Evolutionary conservation across 225 moss, liverwort and hornwort species (phyloP).

Genomic region (Pleurozium schreberi): DNA sequence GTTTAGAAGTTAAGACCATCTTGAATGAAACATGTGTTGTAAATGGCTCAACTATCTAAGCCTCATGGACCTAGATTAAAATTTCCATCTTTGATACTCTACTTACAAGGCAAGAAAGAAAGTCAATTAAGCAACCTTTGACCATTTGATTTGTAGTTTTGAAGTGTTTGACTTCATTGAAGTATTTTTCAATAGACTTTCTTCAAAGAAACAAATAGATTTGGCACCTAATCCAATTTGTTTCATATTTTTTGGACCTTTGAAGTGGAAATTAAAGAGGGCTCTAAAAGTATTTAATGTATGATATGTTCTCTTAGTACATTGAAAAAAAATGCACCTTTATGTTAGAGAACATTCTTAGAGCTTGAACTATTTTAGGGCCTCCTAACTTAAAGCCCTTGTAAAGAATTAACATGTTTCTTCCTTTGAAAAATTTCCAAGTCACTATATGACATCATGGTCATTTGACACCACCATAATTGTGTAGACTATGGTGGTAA

Average conservation of each 20-base stretch:
- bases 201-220: not conserved
- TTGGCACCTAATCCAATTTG: too few relatives aligned
- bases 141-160: not conserved
- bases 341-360: rapidly evolving
- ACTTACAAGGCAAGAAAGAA: too few relatives aligned
- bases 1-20: too few relatives aligned
- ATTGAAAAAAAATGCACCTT: not conserved
- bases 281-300: not conserved
- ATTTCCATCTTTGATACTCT: too few relatives aligned
- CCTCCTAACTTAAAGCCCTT: not conserved
- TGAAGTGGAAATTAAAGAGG: not conserved
- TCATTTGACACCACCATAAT: not conserved
- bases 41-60: too few relatives aligned
- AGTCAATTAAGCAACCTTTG: too few relatives aligned
- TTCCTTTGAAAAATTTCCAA: rapidly evolving
- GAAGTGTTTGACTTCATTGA: not conserved
- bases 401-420: not conserved
- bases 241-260: not conserved
- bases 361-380: not conserved
- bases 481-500: not conserved
- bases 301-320: not conserved
- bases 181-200: not conserved
- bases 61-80: too few relatives aligned
- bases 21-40: too few relatives aligned
- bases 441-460: too few relatives aligned